Conservation (phyloP, 805 yeast genomes). For the Lipomyces kockii region DNA sequence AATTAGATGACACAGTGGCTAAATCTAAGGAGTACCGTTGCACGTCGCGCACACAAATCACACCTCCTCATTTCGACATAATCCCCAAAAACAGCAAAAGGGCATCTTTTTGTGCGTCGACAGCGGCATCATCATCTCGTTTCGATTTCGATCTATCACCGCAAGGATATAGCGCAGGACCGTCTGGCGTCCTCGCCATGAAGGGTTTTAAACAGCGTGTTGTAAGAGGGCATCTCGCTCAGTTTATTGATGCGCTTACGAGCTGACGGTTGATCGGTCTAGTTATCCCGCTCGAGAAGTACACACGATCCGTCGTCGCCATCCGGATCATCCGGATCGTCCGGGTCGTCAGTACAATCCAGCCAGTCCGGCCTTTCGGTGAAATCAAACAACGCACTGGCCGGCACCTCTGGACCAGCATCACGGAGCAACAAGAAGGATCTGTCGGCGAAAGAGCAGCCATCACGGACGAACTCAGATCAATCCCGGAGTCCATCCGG, state of each 20-base stretch:
- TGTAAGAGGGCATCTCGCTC: conserved; percentile 15
- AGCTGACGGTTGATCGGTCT: background rate
- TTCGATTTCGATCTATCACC: background rate
- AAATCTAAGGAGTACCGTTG: background rate
- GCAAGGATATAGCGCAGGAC: conserved; percentile 5
- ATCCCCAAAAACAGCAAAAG: background rate
- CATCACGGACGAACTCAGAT: background rate
- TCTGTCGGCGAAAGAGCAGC: background rate
- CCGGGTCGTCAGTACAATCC: conserved; percentile 14
- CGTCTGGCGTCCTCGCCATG: conserved; percentile 29
- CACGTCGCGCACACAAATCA: background rate
- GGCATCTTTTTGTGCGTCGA: background rate
- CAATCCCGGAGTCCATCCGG: background rate
- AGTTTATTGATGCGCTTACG: background rate
- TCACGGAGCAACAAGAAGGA: conserved; percentile 15
- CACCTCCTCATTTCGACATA: background rate
- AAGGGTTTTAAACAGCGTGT: conserved; percentile 43
- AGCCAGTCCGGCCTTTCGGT: conserved; percentile 11
- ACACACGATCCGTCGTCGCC: conserved; percentile 33
- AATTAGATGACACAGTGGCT: background rate
- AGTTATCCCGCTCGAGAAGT: conserved; percentile 40
- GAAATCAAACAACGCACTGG: conserved; percentile 1
- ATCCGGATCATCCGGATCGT: conserved; percentile 15
- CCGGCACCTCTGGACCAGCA: conserved; percentile 1
- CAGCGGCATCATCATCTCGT: background rate